phyloP scores from a whole-genome alignment of 1,284 basidiomycete species.

The Ustilago lituana region DNA sequence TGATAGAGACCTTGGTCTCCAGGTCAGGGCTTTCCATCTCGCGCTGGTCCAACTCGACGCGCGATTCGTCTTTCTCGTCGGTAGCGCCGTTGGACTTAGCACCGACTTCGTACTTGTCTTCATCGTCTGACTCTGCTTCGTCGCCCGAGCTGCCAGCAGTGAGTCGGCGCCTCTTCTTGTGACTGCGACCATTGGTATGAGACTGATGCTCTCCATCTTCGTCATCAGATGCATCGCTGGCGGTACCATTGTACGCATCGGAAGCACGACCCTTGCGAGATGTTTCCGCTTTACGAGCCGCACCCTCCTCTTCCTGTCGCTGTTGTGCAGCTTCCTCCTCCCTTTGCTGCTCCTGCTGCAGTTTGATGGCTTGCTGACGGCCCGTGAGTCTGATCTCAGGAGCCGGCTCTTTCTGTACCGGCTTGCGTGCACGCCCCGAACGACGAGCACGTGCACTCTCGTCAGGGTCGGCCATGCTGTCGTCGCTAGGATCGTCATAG shows the following conservation, averaged over 20 bases:
- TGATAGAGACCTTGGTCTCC: slow-evolving; percentile 41
- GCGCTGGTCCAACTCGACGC: slow-evolving; percentile 6
- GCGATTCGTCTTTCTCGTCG: slow-evolving; percentile 1
- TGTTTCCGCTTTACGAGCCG: neutral
- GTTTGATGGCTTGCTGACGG: slow-evolving; percentile 44
- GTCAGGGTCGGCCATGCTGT: slow-evolving; percentile 42
- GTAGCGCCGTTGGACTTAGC: slow-evolving; percentile 1
- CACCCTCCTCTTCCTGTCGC: slow-evolving; percentile 4
- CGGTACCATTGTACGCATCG: neutral
- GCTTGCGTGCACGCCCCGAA: slow-evolving; percentile 14
- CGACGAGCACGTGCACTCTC: slow-evolving; percentile 11
- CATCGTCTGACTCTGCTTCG: slow-evolving; percentile 6
- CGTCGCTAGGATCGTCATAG: slow-evolving; percentile 37
- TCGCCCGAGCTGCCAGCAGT: slow-evolving; percentile 20
- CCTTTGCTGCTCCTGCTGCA: slow-evolving; percentile 45
- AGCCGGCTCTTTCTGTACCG: slow-evolving; percentile 10
- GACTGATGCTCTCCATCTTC: slow-evolving; percentile 11
- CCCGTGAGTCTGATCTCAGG: slow-evolving; percentile 33
- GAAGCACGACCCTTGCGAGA: slow-evolving; percentile 15
- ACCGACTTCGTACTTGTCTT: neutral
- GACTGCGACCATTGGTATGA: slow-evolving; percentile 3
- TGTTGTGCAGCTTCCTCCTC: slow-evolving; percentile 19
- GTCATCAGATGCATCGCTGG: slow-evolving; percentile 21
- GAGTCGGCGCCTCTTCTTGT: slow-evolving; percentile 24
- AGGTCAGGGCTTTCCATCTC: slow-evolving; percentile 32